Evolutionary conservation across 495 filamentous ascomycete species (phyloP).

Genomic region (Annulohypoxylon moriforme): DNA sequence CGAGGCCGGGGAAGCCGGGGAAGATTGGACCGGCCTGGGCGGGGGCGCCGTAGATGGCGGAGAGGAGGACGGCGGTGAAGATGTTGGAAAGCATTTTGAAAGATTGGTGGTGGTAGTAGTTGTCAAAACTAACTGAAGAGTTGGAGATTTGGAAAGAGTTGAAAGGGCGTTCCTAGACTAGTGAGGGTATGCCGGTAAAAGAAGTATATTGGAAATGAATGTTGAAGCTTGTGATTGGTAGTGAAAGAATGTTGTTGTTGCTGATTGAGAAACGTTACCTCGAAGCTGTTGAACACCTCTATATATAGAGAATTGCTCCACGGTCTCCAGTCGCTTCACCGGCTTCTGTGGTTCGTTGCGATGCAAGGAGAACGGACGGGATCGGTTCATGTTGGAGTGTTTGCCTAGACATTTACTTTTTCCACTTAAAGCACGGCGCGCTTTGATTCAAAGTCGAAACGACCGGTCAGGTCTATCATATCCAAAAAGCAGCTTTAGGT

Average conservation of each 20-base stretch:
- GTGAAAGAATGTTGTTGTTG: not conserved
- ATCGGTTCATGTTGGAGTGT: not conserved
- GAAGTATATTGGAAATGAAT: not conserved
- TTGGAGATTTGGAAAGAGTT: not conserved
- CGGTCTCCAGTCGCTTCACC: not conserved
- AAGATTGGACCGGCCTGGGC: not conserved
- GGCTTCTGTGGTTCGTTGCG: not conserved
- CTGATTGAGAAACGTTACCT: not conserved
- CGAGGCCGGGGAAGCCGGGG: not conserved
- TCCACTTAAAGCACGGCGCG: not conserved
- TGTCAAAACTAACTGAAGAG: no score
- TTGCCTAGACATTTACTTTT: not conserved
- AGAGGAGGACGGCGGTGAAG: constrained; percentile 38
- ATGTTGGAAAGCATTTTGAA: constrained; percentile 26
- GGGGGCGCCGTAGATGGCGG: constrained; percentile 35
- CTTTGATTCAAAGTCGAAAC: not conserved
- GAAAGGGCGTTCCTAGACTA: not conserved
- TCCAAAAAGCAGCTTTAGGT: not conserved
- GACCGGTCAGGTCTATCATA: not conserved
- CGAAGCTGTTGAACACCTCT: not conserved
- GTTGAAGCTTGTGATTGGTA: not conserved
- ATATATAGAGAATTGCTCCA: not conserved
- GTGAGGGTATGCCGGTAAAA: not conserved
- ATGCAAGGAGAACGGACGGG: not conserved
- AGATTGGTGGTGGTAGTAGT: no score